phyloP scores from a whole-genome alignment of 164 flowering plant species.

The Santalum album region DNA sequence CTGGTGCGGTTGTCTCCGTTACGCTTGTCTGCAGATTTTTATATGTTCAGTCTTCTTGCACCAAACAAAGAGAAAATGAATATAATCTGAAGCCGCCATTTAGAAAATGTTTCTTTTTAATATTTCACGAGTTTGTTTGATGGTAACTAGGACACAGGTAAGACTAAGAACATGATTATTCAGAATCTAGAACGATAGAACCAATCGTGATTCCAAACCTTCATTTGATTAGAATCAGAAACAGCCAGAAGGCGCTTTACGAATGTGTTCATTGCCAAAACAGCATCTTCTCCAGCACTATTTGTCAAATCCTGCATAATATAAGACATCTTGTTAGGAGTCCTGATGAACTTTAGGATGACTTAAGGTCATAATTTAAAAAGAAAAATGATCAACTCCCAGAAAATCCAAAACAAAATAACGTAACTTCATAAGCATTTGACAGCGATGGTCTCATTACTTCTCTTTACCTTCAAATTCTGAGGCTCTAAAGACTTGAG shows the following conservation, averaged over 20 bases:
- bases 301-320: conserved; percentile 73
- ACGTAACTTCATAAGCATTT: too few species aligned
- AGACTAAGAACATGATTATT: too few species aligned
- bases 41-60: too few species aligned
- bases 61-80: not conserved
- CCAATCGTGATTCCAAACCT: conserved; percentile 37
- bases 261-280: conserved; percentile 88
- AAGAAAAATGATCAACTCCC: not conserved
- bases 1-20: conserved; percentile 80
- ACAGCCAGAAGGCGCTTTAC: conserved; percentile 84
- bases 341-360: not conserved
- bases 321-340: not conserved
- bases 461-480: conserved; percentile 63
- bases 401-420: not conserved
- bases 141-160: too few species aligned
- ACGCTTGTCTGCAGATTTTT: conserved; percentile 71
- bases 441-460: not conserved
- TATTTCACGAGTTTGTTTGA: too few species aligned
- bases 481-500: conserved; percentile 94
- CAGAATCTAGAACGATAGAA: not conserved
- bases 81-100: too few species aligned
- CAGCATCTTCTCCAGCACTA: conserved; percentile 94
- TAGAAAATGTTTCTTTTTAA: too few species aligned
- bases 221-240: conserved; percentile 81
- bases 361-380: not conserved